Percentiles rank a stretch among this genome's conserved stretches.
phyloP scores from a whole-genome alignment of 495 filamentous ascomycete species.

The Daldinia decipiens region DNA sequence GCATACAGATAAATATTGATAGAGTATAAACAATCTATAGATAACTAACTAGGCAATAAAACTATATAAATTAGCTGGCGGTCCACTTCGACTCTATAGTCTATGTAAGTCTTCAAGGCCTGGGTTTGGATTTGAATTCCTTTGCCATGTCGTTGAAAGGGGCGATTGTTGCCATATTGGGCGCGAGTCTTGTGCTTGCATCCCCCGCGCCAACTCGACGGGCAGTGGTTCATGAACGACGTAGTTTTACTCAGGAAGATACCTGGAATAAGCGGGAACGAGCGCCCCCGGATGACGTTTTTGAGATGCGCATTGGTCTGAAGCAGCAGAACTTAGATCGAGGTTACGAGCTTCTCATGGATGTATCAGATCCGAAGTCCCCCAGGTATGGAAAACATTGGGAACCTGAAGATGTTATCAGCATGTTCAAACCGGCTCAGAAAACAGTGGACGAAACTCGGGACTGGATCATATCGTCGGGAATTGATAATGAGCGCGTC shows the following conservation, averaged over 20 bases:
- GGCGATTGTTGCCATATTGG: conserved; percentile 3
- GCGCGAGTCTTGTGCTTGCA: neutral
- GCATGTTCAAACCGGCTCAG: neutral
- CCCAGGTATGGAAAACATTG: neutral
- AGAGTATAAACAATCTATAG: neutral
- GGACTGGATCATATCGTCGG: conserved; percentile 61
- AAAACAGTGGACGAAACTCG: conserved; percentile 49
- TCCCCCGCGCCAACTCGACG: conserved; percentile 42
- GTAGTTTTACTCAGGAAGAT: neutral
- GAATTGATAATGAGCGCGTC: conserved; percentile 53
- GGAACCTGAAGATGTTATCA: neutral
- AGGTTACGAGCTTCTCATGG: neutral
- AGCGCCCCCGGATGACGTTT: neutral
- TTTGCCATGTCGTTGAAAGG: conserved; percentile 2
- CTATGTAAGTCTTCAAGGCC: neutral
- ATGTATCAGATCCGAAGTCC: neutral
- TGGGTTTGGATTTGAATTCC: neutral
- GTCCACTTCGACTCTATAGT: neutral
- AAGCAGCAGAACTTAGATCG: neutral
- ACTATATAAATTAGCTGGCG: neutral
- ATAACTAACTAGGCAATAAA: neutral
- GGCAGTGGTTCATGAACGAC: conserved; percentile 10
- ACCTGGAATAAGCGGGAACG: neutral
- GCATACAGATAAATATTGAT: too few species aligned
- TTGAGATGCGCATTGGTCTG: neutral